These are phyloP conservation scores for Chloropicon primus DNA, from an alignment of 139 green algal genomes.

Conservation along the genomic window DNA sequence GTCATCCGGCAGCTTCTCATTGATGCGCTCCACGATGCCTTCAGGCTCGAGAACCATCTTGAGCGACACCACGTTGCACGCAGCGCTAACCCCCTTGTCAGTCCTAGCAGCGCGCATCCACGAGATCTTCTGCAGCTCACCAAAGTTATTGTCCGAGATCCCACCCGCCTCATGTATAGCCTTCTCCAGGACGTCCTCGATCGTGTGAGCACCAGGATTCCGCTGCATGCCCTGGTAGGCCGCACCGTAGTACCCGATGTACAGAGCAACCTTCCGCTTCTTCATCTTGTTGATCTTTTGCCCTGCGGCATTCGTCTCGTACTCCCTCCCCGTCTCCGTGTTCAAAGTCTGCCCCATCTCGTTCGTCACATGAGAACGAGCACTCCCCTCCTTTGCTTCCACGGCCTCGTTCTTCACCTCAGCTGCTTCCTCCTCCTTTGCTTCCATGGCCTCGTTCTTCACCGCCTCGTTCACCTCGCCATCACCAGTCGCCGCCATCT, in stretches of 20 bases:
- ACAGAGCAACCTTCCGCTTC: conserved; percentile 68
- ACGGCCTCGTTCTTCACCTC: too few relatives aligned
- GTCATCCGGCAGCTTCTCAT: conserved; percentile 33
- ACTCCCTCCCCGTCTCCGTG: not conserved
- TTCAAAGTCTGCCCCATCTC: not conserved
- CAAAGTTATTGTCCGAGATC: conserved; percentile 54
- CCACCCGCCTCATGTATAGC: conserved; percentile 53
- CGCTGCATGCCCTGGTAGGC: conserved; percentile 81
- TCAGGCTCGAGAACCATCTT: conserved; percentile 26
- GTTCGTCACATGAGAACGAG: not conserved
- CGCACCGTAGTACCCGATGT: conserved; percentile 57
- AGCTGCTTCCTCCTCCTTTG: too few relatives aligned
- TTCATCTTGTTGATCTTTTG: conserved; percentile 16
- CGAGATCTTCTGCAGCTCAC: conserved; percentile 48
- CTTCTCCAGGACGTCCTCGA: conserved; percentile 66
- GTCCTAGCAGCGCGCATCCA: conserved; percentile 84
- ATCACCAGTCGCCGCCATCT: too few relatives aligned
- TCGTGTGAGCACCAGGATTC: conserved; percentile 64
- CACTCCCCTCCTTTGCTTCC: too few relatives aligned
- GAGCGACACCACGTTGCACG: conserved; percentile 55
- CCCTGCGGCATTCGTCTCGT: not conserved
- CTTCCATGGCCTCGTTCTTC: too few relatives aligned
- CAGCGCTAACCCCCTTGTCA: conserved; percentile 90
- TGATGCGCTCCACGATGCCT: conserved; percentile 40
- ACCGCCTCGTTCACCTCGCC: too few relatives aligned